Evolutionary conservation across 176 grass and related monocot species (phyloP).

Genomic region (Metroxylon sagu): DNA sequence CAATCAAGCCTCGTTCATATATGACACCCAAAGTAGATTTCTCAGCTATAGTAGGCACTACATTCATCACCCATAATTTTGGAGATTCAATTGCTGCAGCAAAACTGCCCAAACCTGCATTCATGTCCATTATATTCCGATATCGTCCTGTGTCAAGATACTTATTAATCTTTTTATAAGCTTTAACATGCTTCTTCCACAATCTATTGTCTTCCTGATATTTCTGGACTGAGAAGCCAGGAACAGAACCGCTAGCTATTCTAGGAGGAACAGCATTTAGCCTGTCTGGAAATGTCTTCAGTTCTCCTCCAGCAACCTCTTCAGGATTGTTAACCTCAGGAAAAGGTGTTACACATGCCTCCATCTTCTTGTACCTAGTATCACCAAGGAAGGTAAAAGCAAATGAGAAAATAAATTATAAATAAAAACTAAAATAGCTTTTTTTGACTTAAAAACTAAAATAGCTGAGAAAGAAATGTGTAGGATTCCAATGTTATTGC

Average conservation of each 20-base stretch:
- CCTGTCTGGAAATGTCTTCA: constrained; percentile 57
- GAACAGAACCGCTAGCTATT: constrained; percentile 28
- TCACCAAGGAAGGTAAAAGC: neutral
- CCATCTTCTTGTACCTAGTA: constrained; percentile 86
- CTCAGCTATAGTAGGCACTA: constrained; percentile 62
- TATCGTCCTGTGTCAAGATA: constrained; percentile 46
- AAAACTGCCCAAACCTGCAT: constrained; percentile 83
- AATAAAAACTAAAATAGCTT: neutral
- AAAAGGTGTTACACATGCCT: constrained; percentile 41
- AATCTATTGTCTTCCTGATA: constrained; percentile 48
- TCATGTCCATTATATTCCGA: constrained; percentile 93
- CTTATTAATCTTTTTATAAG: constrained; percentile 62
- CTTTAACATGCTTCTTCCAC: constrained; percentile 63
- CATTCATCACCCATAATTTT: constrained; percentile 88
- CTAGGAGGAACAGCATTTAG: constrained; percentile 47
- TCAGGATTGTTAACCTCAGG: constrained; percentile 14
- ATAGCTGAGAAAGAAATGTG: no score
- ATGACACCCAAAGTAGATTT: constrained; percentile 55
- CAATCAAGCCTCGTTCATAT: constrained; percentile 74
- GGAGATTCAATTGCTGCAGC: constrained; percentile 60
- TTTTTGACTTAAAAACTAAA: no score
- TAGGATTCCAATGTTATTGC: no score
- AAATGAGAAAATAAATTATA: neutral
- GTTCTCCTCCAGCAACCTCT: constrained; percentile 29
- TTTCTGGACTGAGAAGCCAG: constrained; percentile 33